These are phyloP conservation scores for Coelastrella sp. DNA, from an alignment of 139 green algal genomes.

Conservation along the genomic window DNA sequence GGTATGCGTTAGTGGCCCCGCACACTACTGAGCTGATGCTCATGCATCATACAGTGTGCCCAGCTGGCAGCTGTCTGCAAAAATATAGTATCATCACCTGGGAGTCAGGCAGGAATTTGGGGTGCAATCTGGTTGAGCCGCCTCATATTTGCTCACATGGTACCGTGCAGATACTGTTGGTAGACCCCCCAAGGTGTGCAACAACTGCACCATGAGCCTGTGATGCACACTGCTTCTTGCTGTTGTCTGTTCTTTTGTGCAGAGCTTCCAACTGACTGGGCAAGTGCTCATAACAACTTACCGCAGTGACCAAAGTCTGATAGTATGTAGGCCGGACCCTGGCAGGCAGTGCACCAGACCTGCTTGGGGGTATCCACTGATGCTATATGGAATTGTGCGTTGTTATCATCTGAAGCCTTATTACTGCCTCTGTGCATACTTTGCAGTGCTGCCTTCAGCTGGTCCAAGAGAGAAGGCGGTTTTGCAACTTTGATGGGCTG, in stretches of 20 bases:
- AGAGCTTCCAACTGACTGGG: no score
- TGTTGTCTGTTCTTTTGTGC: no score
- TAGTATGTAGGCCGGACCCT: conserved; percentile 22
- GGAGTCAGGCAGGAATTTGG: not conserved
- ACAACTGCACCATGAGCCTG: no score
- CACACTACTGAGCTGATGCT: not conserved
- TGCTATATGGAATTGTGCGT: not conserved
- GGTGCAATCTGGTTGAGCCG: no score
- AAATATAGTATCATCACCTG: not conserved
- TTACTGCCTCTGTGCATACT: not conserved
- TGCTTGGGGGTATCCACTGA: not conserved
- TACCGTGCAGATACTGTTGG: no score
- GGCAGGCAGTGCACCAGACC: conserved; percentile 40
- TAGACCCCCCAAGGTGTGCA: no score
- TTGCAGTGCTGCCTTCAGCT: not conserved
- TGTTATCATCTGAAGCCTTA: not conserved
- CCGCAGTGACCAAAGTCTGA: conserved; percentile 23
- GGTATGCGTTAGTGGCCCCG: no score
- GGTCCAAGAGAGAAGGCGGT: not conserved
- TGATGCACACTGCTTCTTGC: no score
- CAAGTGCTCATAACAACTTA: not conserved
- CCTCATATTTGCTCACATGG: no score
- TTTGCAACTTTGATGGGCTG: not conserved
- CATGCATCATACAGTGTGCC: not conserved
- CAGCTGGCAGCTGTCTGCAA: not conserved